Evolutionary conservation across 768 basidiomycete species (phyloP), one percentile per base, ranked within the genome.

Genomic region (Coprinopsis strossmayeri): DNA sequence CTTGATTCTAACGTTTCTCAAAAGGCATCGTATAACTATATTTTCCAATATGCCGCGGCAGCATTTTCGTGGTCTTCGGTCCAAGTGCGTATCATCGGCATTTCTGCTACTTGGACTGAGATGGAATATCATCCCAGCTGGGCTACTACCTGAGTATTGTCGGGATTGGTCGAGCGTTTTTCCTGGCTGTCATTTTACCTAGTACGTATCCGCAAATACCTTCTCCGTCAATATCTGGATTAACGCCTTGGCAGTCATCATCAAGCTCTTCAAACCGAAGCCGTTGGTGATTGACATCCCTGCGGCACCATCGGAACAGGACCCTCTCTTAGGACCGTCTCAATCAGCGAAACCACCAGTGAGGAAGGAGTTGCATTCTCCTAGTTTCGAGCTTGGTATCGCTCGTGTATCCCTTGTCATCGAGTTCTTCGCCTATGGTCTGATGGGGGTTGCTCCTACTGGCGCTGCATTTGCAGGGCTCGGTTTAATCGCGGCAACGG

Each of bases 41-140:
- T 78, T 53, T 75, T 88, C 50, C 83, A 87, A 55, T 91, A 84
- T 61, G 77, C 79, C 1, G 69, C 75, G 7, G 64, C 70, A 0
- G 70, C 66, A 2, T 90, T 85, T 60, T 69, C 73, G 2, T 91
- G 87, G 88, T 72, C 64, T 23, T 70, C 87, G 18, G 82, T 85
- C 66, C 69, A 64, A 48, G 84, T 86, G 54, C 28, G 75, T 57
- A 42, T 21, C 28, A 10, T 17, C 46, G 3, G 2, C 44, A 24
- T 28, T 12, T 15, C 18, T 5, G 12, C 9, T 10, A 35, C 35
- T 23, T 44, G 20, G 15, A 18, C n/a, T 51, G 38, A 23, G 11
- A 45, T 42, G 15, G 11, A 15, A 17, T 34, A 34, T n/a, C 47
- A 40, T 26, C 20, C 23, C 48, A 88, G 87, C 60, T 82, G n/a